Percentiles rank a stretch among this genome's conserved stretches.
These are phyloP conservation scores for Exophiala alcalophila DNA, from an alignment of 2,329 filamentous ascomycete genomes.

Conservation along the genomic window DNA sequence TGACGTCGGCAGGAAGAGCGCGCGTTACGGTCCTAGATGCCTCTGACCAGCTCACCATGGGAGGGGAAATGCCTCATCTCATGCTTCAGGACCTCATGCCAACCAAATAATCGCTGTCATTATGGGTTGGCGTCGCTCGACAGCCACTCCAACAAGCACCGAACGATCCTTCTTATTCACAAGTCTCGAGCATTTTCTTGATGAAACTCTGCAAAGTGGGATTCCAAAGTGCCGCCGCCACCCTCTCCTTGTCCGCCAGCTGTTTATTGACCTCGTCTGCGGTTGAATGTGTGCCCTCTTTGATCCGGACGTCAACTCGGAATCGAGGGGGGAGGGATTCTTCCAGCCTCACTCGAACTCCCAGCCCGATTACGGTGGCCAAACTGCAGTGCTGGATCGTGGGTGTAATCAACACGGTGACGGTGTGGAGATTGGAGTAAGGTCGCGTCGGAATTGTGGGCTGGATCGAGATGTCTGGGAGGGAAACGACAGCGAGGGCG, in stretches of 20 bases:
- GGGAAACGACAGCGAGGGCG: constrained; percentile 88
- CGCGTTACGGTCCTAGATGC: too few species aligned
- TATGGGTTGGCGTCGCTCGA: too few species aligned
- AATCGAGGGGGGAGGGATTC: constrained; percentile 88
- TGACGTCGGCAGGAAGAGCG: too few species aligned
- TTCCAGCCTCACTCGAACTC: constrained; percentile 86
- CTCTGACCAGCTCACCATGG: too few species aligned
- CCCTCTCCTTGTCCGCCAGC: constrained; percentile 90
- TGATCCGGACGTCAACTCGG: constrained; percentile 87
- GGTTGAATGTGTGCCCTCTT: constrained; percentile 92
- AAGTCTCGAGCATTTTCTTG: constrained; percentile 90
- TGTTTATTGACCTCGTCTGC: constrained; percentile 97
- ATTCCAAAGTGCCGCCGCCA: constrained; percentile 92
- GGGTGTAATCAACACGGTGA: constrained; percentile 86
- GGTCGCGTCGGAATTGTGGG: constrained; percentile 60
- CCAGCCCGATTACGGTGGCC: constrained; percentile 92
- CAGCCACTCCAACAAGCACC: too few species aligned
- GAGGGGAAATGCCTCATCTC: too few species aligned
- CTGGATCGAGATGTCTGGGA: constrained; percentile 84
- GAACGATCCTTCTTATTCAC: constrained; percentile 59
- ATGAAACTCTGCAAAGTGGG: constrained; percentile 83
- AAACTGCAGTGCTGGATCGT: constrained; percentile 97
- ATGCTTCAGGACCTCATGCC: too few species aligned
- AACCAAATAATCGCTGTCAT: too few species aligned
- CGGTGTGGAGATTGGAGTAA: constrained; percentile 63